These are phyloP conservation scores for Fusarium hainanense DNA, from an alignment of 2,329 filamentous ascomycete genomes.

Conservation along the genomic window DNA sequence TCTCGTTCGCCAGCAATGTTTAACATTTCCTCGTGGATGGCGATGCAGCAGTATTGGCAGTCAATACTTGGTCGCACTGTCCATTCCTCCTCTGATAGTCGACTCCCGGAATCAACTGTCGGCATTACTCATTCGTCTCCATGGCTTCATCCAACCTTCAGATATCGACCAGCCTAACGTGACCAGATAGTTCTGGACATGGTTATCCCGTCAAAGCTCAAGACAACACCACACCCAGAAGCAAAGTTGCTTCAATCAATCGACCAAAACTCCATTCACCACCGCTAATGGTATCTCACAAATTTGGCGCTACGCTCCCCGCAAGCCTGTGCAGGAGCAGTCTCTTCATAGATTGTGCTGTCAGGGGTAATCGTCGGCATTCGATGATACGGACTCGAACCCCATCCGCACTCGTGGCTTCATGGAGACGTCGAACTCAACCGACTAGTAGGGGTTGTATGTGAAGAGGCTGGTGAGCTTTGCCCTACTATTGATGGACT, in stretches of 20 bases:
- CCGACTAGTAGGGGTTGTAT: slow-evolving; percentile 39
- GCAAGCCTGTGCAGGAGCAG: neutral
- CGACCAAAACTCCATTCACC: slow-evolving; percentile 1
- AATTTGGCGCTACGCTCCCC: neutral
- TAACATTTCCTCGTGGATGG: neutral
- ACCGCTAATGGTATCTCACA: neutral
- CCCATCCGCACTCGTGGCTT: slow-evolving; percentile 37
- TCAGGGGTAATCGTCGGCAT: slow-evolving; percentile 1
- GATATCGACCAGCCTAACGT: neutral
- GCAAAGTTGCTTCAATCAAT: slow-evolving; percentile 8
- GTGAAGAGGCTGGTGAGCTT: slow-evolving; percentile 39
- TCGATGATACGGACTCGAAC: slow-evolving; percentile 30
- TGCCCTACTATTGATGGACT: slow-evolving; percentile 39
- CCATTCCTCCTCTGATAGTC: neutral
- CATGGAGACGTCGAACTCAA: slow-evolving; percentile 41
- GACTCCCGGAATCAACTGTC: neutral
- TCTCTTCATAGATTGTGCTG: slow-evolving; percentile 17
- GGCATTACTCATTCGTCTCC: neutral
- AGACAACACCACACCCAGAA: neutral
- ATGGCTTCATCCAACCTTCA: neutral
- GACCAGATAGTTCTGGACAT: neutral
- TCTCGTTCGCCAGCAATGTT: neutral
- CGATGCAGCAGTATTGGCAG: neutral
- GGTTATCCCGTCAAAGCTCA: neutral
- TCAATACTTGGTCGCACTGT: neutral